Evolutionary conservation across 2,329 filamentous ascomycete species (phyloP).

Genomic region (Clonostachys byssicola): DNA sequence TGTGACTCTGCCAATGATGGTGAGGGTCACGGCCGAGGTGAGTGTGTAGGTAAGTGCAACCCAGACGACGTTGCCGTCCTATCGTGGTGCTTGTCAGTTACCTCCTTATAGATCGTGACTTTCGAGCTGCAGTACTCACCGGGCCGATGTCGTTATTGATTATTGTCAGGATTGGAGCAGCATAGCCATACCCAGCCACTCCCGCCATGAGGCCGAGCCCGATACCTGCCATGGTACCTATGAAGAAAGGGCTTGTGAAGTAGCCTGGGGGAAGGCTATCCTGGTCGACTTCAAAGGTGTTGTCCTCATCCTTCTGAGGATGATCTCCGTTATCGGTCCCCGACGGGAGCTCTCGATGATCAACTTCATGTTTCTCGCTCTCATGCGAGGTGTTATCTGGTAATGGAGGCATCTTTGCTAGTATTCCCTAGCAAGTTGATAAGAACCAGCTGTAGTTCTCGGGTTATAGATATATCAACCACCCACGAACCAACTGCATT

Average conservation of each 20-base stretch:
- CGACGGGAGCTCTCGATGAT: too few relatives aligned
- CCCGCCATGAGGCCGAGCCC: slow-evolving; percentile 16
- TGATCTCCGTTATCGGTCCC: too few relatives aligned
- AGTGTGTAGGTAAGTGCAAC: slow-evolving; percentile 21
- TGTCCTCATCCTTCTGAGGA: slow-evolving; percentile 4
- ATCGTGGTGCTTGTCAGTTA: neutral
- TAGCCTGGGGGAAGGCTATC: slow-evolving; percentile 12
- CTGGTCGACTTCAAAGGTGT: slow-evolving; percentile 10
- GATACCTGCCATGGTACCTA: slow-evolving; percentile 15
- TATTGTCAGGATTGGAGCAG: slow-evolving; percentile 10
- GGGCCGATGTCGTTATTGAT: slow-evolving; percentile 12
- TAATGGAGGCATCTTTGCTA: too few relatives aligned
- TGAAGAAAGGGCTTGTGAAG: slow-evolving; percentile 16
- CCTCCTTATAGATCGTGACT: neutral
- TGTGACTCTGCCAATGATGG: slow-evolving; percentile 24
- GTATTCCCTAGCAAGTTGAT: too few relatives aligned
- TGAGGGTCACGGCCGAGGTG: slow-evolving; percentile 23
- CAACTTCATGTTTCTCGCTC: too few relatives aligned
- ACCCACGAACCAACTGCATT: too few relatives aligned
- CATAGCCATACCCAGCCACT: slow-evolving; percentile 17
- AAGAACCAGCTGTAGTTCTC: too few relatives aligned
- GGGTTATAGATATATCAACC: too few relatives aligned
- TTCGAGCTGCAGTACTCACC: slow-evolving; percentile 1
- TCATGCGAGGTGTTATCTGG: too few relatives aligned
- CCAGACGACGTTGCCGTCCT: slow-evolving; percentile 18